A percentile compares a stretch with the other conserved stretches of the same genome.
Conservation (phyloP, 2,329 filamentous ascomycete genomes). For the Ceratocystiopsis sp. region DNA sequence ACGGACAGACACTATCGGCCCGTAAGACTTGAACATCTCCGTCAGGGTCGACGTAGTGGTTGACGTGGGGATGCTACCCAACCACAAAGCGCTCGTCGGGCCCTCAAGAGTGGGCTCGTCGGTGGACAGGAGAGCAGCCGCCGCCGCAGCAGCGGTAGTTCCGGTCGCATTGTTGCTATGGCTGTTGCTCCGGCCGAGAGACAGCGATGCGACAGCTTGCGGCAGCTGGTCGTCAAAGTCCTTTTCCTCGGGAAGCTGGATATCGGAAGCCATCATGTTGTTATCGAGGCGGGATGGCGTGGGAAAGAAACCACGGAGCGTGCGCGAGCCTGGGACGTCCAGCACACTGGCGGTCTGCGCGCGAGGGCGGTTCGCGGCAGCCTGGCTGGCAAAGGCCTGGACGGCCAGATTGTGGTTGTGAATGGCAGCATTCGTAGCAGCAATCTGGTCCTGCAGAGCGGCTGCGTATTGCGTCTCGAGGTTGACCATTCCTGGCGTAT, state of each 20-base stretch:
- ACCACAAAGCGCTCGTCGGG: constrained; percentile 86
- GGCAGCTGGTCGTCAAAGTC: constrained; percentile 60
- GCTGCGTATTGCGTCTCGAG: constrained; percentile 43
- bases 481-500: constrained; percentile 33
- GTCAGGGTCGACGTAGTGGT: constrained; percentile 90
- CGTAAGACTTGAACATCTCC: constrained; percentile 90
- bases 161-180: constrained; percentile 31
- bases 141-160: background rate
- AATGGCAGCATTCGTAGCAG: constrained; percentile 52
- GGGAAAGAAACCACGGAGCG: constrained; percentile 58
- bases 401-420: constrained; percentile 87
- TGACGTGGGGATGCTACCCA: constrained; percentile 91
- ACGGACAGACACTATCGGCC: constrained; percentile 74
- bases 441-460: constrained; percentile 43
- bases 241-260: constrained; percentile 56
- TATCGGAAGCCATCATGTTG: constrained; percentile 57
- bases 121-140: constrained; percentile 37
- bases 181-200: constrained; percentile 48
- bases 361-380: constrained; percentile 64
- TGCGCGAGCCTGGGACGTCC: constrained; percentile 53
- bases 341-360: constrained; percentile 84
- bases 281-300: constrained; percentile 58
- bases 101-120: constrained; percentile 74
- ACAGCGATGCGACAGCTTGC: constrained; percentile 68
- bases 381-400: constrained; percentile 77